phyloP scores from a whole-genome alignment of 169 alveolate genomes.

The Cryptosporidium felis region DNA sequence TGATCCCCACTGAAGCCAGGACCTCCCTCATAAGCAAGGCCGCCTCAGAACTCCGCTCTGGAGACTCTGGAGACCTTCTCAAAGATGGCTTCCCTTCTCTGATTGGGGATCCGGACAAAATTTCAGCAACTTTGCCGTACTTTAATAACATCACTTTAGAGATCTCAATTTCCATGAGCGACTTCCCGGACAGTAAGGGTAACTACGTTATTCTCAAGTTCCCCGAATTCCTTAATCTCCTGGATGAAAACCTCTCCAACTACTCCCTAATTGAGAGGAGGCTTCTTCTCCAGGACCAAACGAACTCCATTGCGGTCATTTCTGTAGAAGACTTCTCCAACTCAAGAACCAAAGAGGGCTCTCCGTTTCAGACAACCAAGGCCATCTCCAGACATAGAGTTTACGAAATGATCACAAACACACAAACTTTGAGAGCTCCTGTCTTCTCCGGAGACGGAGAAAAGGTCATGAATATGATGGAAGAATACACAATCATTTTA shows the following conservation, averaged over 20 bases:
- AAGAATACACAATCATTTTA: background rate
- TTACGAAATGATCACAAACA: conserved; percentile 6
- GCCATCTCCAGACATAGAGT: conserved; percentile 6
- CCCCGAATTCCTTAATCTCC: conserved; percentile 20
- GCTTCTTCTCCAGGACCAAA: background rate
- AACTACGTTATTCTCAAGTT: conserved; percentile 8
- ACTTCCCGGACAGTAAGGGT: background rate
- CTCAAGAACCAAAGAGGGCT: background rate
- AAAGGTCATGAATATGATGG: background rate
- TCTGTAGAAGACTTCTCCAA: background rate
- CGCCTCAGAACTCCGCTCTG: background rate
- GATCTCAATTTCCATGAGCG: background rate
- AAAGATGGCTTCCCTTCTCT: background rate
- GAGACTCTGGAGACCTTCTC: background rate
- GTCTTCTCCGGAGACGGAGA: no score
- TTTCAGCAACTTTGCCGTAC: background rate
- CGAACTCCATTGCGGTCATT: background rate
- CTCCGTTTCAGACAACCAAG: background rate
- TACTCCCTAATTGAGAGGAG: background rate
- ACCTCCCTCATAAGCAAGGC: background rate
- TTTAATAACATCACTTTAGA: conserved; percentile 27
- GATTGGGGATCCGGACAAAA: background rate
- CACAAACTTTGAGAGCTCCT: no score
- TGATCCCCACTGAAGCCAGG: conserved; percentile 45
- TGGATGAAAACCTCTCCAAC: background rate